Conservation (phyloP, 768 basidiomycete genomes). For the Harrya chromipes region DNA sequence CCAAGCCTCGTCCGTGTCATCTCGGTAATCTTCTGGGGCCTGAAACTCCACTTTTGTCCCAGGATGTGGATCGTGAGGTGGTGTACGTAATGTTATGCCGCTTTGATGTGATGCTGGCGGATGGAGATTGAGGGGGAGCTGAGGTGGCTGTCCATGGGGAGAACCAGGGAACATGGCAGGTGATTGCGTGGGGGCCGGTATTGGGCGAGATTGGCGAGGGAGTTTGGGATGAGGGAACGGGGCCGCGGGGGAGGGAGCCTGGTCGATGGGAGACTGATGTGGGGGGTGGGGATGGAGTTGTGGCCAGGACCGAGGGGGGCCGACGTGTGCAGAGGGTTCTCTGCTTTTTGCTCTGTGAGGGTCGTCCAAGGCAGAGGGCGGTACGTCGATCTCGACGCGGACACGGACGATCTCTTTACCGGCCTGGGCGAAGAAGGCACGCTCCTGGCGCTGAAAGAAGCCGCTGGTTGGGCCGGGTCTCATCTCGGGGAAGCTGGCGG, state of each 20-base stretch:
- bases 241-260: constrained; percentile 26
- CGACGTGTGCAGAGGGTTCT: constrained; percentile 20
- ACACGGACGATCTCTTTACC: constrained; percentile 77
- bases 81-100: constrained; percentile 39
- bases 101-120: constrained; percentile 23
- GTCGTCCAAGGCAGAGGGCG: constrained; percentile 20
- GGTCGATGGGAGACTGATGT: constrained; percentile 27
- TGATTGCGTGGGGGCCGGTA: constrained; percentile 25
- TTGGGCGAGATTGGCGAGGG: constrained; percentile 26
- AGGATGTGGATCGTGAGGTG: constrained; percentile 44
- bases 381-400: constrained; percentile 64
- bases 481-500: constrained; percentile 52
- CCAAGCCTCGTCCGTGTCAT: constrained; percentile 70
- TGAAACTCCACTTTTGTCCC: constrained; percentile 29
- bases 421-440: constrained; percentile 76
- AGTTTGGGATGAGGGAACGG: constrained; percentile 35
- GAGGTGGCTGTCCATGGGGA: constrained; percentile 32
- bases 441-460: constrained; percentile 73
- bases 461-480: constrained; percentile 65
- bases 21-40: constrained; percentile 46
- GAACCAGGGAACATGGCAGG: constrained; percentile 29
- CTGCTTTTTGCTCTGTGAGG: constrained; percentile 27
- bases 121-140: constrained; percentile 35
- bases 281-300: constrained; percentile 30
- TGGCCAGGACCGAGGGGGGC: constrained; percentile 28